These are phyloP conservation scores for Calonectria crousiana DNA, from an alignment of 2,329 filamentous ascomycete species.

Conservation along the genomic window DNA sequence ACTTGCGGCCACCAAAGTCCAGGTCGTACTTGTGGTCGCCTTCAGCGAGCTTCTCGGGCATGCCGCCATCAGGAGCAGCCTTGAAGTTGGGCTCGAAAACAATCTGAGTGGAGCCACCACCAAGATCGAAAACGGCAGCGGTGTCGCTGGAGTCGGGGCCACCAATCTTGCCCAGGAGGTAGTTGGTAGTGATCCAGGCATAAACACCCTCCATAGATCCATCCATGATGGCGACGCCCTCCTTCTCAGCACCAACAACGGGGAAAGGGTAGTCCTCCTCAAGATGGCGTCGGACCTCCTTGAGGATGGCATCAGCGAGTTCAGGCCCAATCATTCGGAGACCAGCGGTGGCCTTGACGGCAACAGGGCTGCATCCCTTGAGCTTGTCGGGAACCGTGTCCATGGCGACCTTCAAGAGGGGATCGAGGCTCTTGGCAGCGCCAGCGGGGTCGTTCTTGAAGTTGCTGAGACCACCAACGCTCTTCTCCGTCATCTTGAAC, in stretches of 20 bases:
- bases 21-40: conserved; percentile 98
- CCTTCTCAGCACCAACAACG: conserved; percentile 85
- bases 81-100: conserved; percentile 98
- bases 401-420: conserved; percentile 88
- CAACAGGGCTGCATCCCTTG: conserved; percentile 91
- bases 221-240: conserved; percentile 97
- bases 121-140: conserved; percentile 94
- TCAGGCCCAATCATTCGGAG: conserved; percentile 87
- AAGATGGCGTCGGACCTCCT: conserved; percentile 84
- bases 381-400: conserved; percentile 87
- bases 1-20: conserved; percentile 89
- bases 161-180: conserved; percentile 97
- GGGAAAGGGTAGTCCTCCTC: conserved; percentile 96
- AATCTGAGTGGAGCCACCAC: conserved; percentile 97
- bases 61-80: conserved; percentile 76
- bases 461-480: conserved; percentile 85
- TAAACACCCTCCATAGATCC: conserved; percentile 97
- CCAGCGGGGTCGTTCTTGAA: conserved; percentile 88
- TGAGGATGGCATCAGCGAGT: conserved; percentile 85
- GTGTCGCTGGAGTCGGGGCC: conserved; percentile 90
- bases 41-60: conserved; percentile 86
- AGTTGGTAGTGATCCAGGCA: conserved; percentile 99
- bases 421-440: conserved; percentile 90
- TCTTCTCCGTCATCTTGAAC: conserved; percentile 94
- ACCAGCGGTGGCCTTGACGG: conserved; percentile 98